Conservation (phyloP, 805 yeast species). For the Yamadazyma insecticola region DNA sequence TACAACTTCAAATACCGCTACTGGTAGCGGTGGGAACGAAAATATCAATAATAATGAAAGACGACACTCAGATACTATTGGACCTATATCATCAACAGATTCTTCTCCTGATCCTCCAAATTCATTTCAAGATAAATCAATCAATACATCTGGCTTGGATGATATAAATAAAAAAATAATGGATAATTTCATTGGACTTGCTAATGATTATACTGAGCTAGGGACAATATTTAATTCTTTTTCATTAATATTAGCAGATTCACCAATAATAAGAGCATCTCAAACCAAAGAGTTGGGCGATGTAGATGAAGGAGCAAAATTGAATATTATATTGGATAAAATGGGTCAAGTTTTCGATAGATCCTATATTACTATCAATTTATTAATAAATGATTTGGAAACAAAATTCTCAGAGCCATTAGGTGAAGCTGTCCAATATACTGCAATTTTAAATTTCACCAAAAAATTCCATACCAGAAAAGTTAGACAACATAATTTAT, state of each 20-base stretch:
- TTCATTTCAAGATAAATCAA: conserved; percentile 6
- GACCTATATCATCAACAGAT: too few species aligned
- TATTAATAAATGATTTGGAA: conserved; percentile 49
- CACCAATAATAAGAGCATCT: conserved; percentile 18
- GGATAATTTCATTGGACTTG: conserved; percentile 52
- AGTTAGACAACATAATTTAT: conserved; percentile 24
- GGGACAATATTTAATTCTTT: conserved; percentile 56
- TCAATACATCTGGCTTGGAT: conserved; percentile 45
- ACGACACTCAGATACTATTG: conserved; percentile 1
- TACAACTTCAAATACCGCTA: not conserved
- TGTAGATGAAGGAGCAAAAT: conserved; percentile 23
- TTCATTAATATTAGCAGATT: conserved; percentile 44
- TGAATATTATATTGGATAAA: conserved; percentile 52
- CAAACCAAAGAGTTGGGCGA: conserved; percentile 20
- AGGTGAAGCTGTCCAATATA: conserved; percentile 66
- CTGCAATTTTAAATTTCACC: conserved; percentile 53
- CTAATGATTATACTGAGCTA: conserved; percentile 67
- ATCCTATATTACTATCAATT: conserved; percentile 47
- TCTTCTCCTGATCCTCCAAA: conserved; percentile 1
- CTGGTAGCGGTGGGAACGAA: not conserved
- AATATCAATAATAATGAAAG: too few species aligned
- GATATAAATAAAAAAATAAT: conserved; percentile 53
- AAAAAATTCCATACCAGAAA: conserved; percentile 50
- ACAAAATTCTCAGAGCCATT: conserved; percentile 63
- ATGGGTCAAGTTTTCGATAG: conserved; percentile 85